These are phyloP conservation scores for Aegilops speltoides DNA, from an alignment of 176 grass and related monocot species.

Conservation along the genomic window DNA sequence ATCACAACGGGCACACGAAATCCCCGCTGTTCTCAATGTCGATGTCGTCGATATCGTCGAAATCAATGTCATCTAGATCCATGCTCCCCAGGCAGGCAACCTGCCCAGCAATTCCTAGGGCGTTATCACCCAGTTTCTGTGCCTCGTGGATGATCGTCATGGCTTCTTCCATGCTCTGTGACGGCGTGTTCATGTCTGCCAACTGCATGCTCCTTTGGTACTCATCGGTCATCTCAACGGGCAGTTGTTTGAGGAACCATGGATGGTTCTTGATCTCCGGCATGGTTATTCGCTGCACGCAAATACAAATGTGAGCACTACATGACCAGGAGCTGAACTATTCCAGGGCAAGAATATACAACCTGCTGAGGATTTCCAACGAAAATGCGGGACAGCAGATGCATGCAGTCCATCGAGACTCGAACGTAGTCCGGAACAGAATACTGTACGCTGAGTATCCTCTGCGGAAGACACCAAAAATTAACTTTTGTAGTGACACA, in stretches of 20 bases:
- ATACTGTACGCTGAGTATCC: conserved; percentile 87
- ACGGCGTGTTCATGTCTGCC: conserved; percentile 26
- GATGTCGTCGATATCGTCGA: conserved; percentile 70
- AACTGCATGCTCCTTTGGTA: conserved; percentile 30
- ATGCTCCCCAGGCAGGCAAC: conserved; percentile 56
- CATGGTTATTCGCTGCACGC: conserved; percentile 72
- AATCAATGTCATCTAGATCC: conserved; percentile 80
- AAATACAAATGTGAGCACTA: neutral
- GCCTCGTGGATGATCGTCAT: conserved; percentile 81
- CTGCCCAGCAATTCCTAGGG: conserved; percentile 32
- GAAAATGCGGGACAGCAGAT: conserved; percentile 86
- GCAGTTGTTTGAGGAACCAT: conserved; percentile 1
- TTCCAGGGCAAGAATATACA: neutral
- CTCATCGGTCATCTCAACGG: neutral
- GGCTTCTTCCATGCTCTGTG: conserved; percentile 72
- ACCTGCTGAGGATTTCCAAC: conserved; percentile 85
- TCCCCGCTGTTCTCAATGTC: conserved; percentile 82
- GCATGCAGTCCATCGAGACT: conserved; percentile 63
- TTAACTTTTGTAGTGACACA: neutral
- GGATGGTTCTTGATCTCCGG: conserved; percentile 28
- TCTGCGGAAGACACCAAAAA: conserved; percentile 39
- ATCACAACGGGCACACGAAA: conserved; percentile 59
- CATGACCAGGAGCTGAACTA: neutral
- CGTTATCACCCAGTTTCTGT: conserved; percentile 33
- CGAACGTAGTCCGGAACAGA: conserved; percentile 83